Evolutionary conservation across 2,329 filamentous ascomycete genomes (phyloP).

Genomic region (Diplodia intermedia): DNA sequence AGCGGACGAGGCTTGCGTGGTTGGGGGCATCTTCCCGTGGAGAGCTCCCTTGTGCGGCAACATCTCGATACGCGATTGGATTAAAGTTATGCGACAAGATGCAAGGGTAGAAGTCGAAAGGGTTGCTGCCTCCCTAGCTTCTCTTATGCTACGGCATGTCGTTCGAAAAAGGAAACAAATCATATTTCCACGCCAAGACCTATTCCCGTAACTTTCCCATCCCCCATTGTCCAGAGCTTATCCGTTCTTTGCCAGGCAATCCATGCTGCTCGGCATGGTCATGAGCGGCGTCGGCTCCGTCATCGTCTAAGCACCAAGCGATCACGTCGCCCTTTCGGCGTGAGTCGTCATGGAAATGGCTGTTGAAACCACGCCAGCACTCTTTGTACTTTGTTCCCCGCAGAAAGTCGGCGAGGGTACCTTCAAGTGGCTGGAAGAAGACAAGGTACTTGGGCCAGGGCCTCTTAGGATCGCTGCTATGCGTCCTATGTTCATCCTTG

Average conservation of each 20-base stretch:
- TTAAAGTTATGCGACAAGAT: background rate
- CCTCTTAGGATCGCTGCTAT: constrained; percentile 13
- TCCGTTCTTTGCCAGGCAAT: background rate
- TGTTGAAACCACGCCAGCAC: constrained; percentile 67
- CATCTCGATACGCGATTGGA: background rate
- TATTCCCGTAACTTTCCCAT: constrained; percentile 17
- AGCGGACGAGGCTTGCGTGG: constrained; percentile 18
- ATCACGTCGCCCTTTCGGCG: constrained; percentile 67
- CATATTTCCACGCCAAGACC: background rate
- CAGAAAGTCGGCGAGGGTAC: constrained; percentile 53
- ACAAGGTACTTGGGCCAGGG: constrained; percentile 56
- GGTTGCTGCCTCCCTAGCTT: background rate
- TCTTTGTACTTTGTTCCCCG: constrained; percentile 59
- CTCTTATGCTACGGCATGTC: constrained; percentile 3
- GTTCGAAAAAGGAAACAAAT: constrained; percentile 16
- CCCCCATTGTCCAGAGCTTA: constrained; percentile 26
- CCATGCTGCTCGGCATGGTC: background rate
- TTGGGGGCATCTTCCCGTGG: too few relatives aligned
- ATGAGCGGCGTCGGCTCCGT: constrained; percentile 8
- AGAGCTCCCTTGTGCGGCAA: background rate
- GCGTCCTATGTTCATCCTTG: constrained; percentile 36
- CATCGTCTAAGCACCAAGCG: constrained; percentile 58
- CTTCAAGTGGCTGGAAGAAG: constrained; percentile 66
- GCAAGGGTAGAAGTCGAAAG: background rate
- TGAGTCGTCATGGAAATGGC: constrained; percentile 68